A percentile compares a stretch with the other conserved stretches of the same genome.
phyloP scores from a whole-genome alignment of 2,329 filamentous ascomycete genomes.

The Aspergillus ochraceoroseus region DNA sequence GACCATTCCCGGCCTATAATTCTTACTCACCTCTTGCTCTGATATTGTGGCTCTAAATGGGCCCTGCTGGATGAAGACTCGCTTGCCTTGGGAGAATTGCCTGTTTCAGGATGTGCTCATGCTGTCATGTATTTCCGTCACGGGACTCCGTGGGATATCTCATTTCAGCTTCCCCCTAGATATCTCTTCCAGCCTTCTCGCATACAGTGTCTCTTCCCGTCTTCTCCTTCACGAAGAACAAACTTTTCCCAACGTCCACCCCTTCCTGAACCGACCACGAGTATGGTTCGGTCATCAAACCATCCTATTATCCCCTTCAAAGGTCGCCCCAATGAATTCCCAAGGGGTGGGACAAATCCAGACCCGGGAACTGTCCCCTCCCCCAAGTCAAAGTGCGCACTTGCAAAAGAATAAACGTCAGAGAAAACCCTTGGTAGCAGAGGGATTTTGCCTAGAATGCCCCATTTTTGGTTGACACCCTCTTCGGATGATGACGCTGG shows the following conservation, averaged over 20 bases:
- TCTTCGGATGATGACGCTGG: conserved; percentile 38
- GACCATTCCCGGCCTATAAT: too few relatives aligned
- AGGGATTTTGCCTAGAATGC: conserved; percentile 75
- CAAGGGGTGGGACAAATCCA: conserved; percentile 47
- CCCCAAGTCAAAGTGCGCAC: conserved; percentile 74
- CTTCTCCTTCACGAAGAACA: conserved; percentile 61
- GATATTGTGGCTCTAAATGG: too few relatives aligned
- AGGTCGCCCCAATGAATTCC: conserved; percentile 54
- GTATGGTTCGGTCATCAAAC: conserved; percentile 66
- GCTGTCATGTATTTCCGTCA: not conserved
- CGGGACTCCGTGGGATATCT: not conserved
- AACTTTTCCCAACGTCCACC: conserved; percentile 89
- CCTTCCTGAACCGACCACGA: conserved; percentile 72
- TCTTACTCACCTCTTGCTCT: too few relatives aligned
- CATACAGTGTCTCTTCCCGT: conserved; percentile 61
- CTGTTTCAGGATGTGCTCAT: too few relatives aligned
- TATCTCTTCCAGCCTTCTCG: conserved; percentile 81
- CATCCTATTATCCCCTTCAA: conserved; percentile 83
- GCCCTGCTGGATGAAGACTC: too few relatives aligned
- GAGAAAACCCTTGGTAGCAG: conserved; percentile 82
- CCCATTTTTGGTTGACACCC: conserved; percentile 70
- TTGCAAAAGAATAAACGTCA: conserved; percentile 81
- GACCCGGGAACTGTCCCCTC: conserved; percentile 56
- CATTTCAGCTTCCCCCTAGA: conserved; percentile 46
- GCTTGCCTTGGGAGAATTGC: too few relatives aligned